Conservation (phyloP, 768 basidiomycete genomes). For the Gyrodon lividus region DNA sequence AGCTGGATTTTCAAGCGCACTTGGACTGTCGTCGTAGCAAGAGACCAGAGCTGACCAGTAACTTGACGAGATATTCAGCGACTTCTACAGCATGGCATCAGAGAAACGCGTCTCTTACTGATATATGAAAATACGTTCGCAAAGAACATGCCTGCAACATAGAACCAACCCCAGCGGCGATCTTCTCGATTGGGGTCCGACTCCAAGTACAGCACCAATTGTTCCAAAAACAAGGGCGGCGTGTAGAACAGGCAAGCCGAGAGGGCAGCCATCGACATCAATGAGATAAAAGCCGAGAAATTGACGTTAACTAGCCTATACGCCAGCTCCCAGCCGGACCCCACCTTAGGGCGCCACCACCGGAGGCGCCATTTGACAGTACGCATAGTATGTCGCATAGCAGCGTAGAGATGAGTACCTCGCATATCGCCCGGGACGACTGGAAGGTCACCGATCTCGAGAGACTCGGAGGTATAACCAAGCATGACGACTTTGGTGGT, state of each 20-base stretch:
- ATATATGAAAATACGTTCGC: conserved; percentile 43
- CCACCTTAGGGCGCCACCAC: conserved; percentile 57
- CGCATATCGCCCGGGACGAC: conserved; percentile 77
- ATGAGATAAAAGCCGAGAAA: conserved; percentile 33
- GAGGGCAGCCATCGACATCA: conserved; percentile 52
- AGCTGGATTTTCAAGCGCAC: conserved; percentile 71
- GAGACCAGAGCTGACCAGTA: conserved; percentile 68
- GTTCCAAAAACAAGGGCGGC: conserved; percentile 59
- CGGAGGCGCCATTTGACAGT: conserved; percentile 50
- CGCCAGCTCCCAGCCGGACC: conserved; percentile 62
- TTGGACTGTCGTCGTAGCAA: conserved; percentile 69
- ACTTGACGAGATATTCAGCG: conserved; percentile 37
- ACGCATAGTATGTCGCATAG: conserved; percentile 60
- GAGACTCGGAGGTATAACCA: conserved; percentile 66
- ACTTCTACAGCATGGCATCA: not conserved
- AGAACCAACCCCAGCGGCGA: conserved; percentile 74
- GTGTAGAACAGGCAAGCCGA: conserved; percentile 66
- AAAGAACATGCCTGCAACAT: conserved; percentile 50
- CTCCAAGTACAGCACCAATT: conserved; percentile 65
- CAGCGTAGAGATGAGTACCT: conserved; percentile 55
- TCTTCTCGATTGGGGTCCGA: conserved; percentile 54
- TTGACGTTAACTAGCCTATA: conserved; percentile 67
- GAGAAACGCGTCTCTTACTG: conserved; percentile 32
- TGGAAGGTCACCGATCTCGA: conserved; percentile 88
- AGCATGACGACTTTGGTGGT: conserved; percentile 86